Percentiles rank a stretch among this genome's conserved stretches.
Evolutionary conservation across 2,329 filamentous ascomycete species (phyloP).

Genomic region (Fusarium udum): DNA sequence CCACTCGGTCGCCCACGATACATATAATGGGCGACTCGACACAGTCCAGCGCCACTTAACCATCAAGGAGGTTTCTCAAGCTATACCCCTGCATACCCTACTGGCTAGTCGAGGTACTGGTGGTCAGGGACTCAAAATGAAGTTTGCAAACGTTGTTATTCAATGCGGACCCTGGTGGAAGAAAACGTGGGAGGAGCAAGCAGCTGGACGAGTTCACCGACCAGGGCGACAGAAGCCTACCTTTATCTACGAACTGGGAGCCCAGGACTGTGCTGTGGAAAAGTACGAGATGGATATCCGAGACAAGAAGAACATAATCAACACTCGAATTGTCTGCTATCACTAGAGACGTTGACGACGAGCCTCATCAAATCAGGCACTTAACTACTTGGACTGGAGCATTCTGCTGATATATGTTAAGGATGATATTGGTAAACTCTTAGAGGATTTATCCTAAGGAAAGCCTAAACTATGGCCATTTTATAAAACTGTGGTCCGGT

Average conservation of each 20-base stretch:
- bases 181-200: neutral
- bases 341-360: too few species aligned
- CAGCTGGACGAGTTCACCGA: neutral
- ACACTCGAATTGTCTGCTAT: too few species aligned
- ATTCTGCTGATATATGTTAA: too few species aligned
- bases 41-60: too few species aligned
- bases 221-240: neutral
- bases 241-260: neutral
- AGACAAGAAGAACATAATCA: neutral
- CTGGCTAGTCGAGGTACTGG: neutral
- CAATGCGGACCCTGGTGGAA: neutral
- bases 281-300: neutral
- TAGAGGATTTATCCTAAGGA: neutral
- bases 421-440: accelerated
- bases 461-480: neutral
- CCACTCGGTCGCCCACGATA: neutral
- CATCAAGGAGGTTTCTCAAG: neutral
- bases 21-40: neutral
- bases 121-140: neutral
- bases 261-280: neutral
- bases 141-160: neutral
- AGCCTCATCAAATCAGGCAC: too few species aligned
- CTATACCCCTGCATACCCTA: neutral
- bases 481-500: neutral
- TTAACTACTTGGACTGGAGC: too few species aligned